Base-by-base conservation (phyloP, 768 basidiomycete species). In the Neoboletus subvelutipes region DNA sequence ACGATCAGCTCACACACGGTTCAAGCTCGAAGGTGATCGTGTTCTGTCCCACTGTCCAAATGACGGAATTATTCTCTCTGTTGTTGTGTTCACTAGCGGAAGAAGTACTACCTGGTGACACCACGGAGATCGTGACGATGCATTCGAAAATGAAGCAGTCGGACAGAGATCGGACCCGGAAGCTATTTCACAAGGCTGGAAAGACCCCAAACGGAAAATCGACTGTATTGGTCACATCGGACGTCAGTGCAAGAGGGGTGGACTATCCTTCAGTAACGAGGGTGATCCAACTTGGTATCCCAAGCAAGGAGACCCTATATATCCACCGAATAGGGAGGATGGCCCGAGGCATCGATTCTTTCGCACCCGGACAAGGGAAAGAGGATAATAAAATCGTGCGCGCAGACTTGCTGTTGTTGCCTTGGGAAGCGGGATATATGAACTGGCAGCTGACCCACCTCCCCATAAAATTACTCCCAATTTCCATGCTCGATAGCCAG, bases 261-360 rank as follows among this genome's bases (percentile, higher is more conserved):
- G 92, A 96, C 70, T 96, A 95, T 69, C 92, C 92, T 9, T 84
- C 83, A 20, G 90, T 94, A 22, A 92, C 91, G 0, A 85, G 94
- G 39, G 89, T 95, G 58, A 88, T 98, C 61, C 97, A 98, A 70
- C 78, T 99, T 50, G 94, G 96, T 50, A 77, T 90, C 8, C 94
- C 96, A 2, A 69, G 74, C 7, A 77, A 73, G 1, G 72, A 81
- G 11, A 88, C 92, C 22, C 82, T 86, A 61, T 96, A 97, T 68
- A 77, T 94, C 49, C 92, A 94, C 63, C 88, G 94, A 55, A 83
- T 96, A 43, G 90, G 91, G 4, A 81, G 93, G 53, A 92, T 94
- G 0, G 92, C 90, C 22, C 84, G 93, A 61, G 88, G 83, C 2
- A 77, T 79, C 9, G 70, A 72, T 41, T 76, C 77, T 17, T 64